Conservation (phyloP, 129 eudicot genomes). For the Sambucus nigra region DNA sequence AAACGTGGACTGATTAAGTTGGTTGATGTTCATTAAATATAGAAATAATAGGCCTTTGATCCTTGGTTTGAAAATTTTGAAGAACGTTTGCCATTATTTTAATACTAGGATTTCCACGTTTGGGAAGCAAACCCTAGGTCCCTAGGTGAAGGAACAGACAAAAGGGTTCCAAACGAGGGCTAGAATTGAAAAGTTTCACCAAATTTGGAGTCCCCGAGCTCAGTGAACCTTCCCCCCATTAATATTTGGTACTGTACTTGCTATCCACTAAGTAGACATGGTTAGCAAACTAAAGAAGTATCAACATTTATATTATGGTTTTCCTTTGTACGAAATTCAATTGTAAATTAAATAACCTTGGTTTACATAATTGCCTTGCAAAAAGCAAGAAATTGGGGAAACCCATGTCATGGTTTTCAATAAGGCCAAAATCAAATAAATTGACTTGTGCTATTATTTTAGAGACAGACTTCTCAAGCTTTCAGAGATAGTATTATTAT, state of each 20-base stretch:
- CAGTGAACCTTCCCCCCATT: slow-evolving; percentile 16
- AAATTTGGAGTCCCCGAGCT: slow-evolving; percentile 39
- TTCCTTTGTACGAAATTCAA: slow-evolving; percentile 7
- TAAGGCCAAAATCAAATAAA: slow-evolving; percentile 29
- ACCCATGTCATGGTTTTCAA: slow-evolving; percentile 39
- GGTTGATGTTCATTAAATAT: no score
- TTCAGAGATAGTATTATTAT: no score
- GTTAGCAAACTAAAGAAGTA: slow-evolving; percentile 22
- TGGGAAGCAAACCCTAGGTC: slow-evolving; percentile 86
- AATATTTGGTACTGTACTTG: slow-evolving; percentile 16
- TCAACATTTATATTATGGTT: slow-evolving; percentile 2
- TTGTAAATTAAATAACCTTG: background rate
- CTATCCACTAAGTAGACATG: slow-evolving; percentile 24
- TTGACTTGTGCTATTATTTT: slow-evolving; percentile 16
- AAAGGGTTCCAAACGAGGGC: slow-evolving; percentile 65
- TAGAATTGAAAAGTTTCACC: slow-evolving; percentile 30
- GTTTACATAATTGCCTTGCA: slow-evolving; percentile 16
- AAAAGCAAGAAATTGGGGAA: slow-evolving; percentile 44
- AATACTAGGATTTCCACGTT: slow-evolving; percentile 48
- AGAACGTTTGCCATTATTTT: slow-evolving; percentile 10
- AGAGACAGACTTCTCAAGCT: no score
- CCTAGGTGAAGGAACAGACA: slow-evolving; percentile 84
- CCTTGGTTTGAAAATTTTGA: slow-evolving; percentile 25
- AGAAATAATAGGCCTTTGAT: slow-evolving; percentile 14
- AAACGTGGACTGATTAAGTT: no score